Conservation (phyloP, 768 basidiomycete genomes). For the Tubosaeta sp. region DNA sequence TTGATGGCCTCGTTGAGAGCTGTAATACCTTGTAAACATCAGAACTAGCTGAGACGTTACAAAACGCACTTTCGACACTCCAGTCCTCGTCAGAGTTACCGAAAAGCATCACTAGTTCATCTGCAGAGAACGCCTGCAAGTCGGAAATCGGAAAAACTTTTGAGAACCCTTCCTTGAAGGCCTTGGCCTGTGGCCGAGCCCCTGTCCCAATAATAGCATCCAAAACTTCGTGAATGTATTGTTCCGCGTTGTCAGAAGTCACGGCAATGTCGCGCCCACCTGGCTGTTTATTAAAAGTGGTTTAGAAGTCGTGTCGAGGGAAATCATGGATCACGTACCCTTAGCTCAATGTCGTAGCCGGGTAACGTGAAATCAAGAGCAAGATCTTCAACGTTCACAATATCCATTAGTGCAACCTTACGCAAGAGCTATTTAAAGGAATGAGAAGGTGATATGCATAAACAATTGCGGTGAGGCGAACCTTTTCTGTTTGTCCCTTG, state of each 20-base stretch:
- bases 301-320: neutral
- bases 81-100: slow-evolving; percentile 99
- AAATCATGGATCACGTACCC: slow-evolving; percentile 42
- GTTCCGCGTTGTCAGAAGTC: slow-evolving; percentile 81
- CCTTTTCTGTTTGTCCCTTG: slow-evolving; percentile 52
- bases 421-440: slow-evolving; percentile 40
- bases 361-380: slow-evolving; percentile 96
- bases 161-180: slow-evolving; percentile 92
- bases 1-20: slow-evolving; percentile 88
- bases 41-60: neutral
- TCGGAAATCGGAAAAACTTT: slow-evolving; percentile 94
- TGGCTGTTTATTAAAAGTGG: slow-evolving; percentile 41
- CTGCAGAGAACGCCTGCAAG: slow-evolving; percentile 86
- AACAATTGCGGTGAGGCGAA: slow-evolving; percentile 19
- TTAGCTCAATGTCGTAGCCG: slow-evolving; percentile 90
- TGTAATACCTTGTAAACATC: slow-evolving; percentile 29
- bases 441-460: neutral
- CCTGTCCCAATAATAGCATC: slow-evolving; percentile 87
- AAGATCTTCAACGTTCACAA: slow-evolving; percentile 77
- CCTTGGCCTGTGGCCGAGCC: slow-evolving; percentile 71
- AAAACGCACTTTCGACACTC: slow-evolving; percentile 77
- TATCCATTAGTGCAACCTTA: slow-evolving; percentile 55
- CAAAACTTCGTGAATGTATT: slow-evolving; percentile 84
- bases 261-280: slow-evolving; percentile 78
- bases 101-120: slow-evolving; percentile 94